Evolutionary conservation across 345 rosid species (phyloP), one percentile per base, ranked within the genome.

Genomic region (Euphorbia lathyris): DNA sequence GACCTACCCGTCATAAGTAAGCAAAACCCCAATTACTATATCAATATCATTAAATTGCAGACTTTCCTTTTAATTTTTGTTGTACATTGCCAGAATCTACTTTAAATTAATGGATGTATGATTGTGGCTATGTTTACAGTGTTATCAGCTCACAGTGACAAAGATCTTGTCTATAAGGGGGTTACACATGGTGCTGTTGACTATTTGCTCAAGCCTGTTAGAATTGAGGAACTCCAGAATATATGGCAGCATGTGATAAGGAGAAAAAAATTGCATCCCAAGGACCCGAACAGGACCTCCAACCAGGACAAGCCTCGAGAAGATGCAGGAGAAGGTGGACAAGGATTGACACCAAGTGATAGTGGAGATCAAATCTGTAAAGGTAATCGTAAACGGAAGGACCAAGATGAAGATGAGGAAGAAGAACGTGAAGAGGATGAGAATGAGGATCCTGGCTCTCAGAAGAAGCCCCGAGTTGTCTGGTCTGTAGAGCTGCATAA

Each of bases 161-260:
- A 81, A 52, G 83, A 88, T 71, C 89, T 89, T 48, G 96, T 91
- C 5, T 87, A 86, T 87, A 90, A 94, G 80, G 99, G 99, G 58
- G 79, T 95, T 40, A 77, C 82, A 9, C 97, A 90, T 66, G 99
- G 99, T 19, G 99, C 99, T 2, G 86, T 86, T 38, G 98, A 95
- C 73, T 95, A 95, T 73, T 69, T 95, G 70, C 71, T 88, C 51
- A 95, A 95, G 73, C 99, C 98, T 25, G 92, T 90, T 67, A 77
- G 98, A 76, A 75, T 89, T 27, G 90, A 95, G 86, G 96, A 88
- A 86, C 88, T 95, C 63, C 78, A 82, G 70, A 95, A 95, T 80
- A 91, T 94, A 76, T 94, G 98, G 98, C 98, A 90, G 40, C 99
- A 95, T 78, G 88, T 95, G 3, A 81, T 90, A 58, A 82, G 99